Conservation (phyloP, 2,329 filamentous ascomycete genomes). For the Microdochium bolleyi region DNA sequence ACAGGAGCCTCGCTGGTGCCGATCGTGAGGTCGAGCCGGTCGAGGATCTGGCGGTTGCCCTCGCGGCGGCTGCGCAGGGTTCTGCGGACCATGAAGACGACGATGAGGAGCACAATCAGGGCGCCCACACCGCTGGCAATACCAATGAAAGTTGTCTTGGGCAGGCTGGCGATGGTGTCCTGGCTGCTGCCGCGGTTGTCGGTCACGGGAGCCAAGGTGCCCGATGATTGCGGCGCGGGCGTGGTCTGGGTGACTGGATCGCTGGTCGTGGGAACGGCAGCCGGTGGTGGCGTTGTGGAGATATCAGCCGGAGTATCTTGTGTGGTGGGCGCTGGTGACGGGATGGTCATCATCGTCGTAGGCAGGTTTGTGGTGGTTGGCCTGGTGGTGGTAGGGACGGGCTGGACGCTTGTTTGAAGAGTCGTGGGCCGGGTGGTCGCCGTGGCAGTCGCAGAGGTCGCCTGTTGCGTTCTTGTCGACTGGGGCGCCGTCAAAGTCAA, state of each 20-base stretch:
- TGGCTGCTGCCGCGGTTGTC: not conserved
- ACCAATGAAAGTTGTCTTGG: not conserved
- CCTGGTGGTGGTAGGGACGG: not conserved
- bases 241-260: not conserved
- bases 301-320: not conserved
- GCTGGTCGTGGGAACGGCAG: not conserved
- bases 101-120: not conserved
- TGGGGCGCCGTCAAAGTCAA: no score
- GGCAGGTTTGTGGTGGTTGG: not conserved
- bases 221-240: not conserved
- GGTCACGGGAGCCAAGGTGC: not conserved
- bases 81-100: not conserved
- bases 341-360: not conserved
- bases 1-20: not conserved
- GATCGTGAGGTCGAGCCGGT: not conserved
- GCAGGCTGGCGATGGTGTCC: not conserved
- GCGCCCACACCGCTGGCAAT: not conserved
- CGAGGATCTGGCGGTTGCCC: not conserved
- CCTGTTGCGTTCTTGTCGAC: no score
- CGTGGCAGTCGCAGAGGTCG: not conserved
- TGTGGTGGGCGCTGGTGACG: not conserved
- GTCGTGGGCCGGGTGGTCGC: not conserved
- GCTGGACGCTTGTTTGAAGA: not conserved
- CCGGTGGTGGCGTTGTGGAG: not conserved
- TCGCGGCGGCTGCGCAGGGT: not conserved